Conservation (phyloP, 169 alveolate species). For the Babesia divergens region DNA sequence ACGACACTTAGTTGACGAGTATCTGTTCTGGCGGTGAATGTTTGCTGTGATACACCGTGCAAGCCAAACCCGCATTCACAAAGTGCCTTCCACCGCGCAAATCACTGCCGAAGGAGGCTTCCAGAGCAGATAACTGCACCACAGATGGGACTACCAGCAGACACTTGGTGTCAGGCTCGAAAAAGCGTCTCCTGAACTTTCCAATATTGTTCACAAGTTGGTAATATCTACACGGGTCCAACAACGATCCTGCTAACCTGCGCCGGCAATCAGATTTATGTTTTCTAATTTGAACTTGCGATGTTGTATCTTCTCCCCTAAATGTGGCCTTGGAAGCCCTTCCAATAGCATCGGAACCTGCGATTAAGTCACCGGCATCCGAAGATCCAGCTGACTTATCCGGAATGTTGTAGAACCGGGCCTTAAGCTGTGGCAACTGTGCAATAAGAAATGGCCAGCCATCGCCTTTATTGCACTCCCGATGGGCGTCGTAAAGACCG, state of each 20-base stretch:
- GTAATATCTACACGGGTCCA: constrained; percentile 31
- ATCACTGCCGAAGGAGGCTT: constrained; percentile 1
- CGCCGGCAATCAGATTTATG: not conserved
- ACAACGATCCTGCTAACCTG: not conserved
- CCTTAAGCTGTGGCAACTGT: constrained; percentile 31
- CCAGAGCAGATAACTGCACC: constrained; percentile 2
- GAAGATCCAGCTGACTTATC: not conserved
- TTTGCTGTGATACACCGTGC: constrained; percentile 24
- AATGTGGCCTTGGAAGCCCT: not conserved
- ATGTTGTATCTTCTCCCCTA: not conserved
- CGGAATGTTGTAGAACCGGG: not conserved
- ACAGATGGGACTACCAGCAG: constrained; percentile 30
- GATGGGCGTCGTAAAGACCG: constrained; percentile 19
- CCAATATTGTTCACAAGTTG: constrained; percentile 14
- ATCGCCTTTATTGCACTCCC: not conserved
- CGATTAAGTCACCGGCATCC: not conserved
- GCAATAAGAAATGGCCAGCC: constrained; percentile 40
- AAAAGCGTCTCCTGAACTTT: constrained; percentile 16
- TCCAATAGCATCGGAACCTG: not conserved
- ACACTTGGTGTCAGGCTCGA: not conserved
- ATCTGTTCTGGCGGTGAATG: not conserved
- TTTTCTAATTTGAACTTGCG: not conserved
- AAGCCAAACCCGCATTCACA: constrained; percentile 23
- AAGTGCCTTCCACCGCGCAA: constrained; percentile 37
- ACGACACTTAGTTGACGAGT: not conserved